Conservation (phyloP, 805 yeast species). For the Pichia nakasei region DNA sequence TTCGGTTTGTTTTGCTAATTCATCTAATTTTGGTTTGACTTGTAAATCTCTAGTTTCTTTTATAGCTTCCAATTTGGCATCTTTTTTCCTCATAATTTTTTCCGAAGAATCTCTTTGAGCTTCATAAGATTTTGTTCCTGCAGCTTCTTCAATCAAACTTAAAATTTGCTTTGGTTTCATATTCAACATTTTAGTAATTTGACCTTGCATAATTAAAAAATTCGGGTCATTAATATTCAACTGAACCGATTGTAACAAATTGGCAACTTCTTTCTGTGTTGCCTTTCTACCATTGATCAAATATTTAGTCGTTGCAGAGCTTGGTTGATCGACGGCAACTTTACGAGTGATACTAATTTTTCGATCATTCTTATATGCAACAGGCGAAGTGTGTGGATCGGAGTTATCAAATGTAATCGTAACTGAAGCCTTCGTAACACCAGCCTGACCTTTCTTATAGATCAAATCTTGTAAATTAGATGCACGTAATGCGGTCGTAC, state of each 20-base stretch:
- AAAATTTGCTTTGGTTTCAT: slow-evolving; percentile 91
- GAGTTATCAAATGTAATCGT: slow-evolving; percentile 89
- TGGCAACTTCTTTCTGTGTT: slow-evolving; percentile 85
- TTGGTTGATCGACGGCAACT: slow-evolving; percentile 72
- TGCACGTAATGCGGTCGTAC: slow-evolving; percentile 93
- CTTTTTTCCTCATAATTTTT: slow-evolving; percentile 86
- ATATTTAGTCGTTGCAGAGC: slow-evolving; percentile 41
- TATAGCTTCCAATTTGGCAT: slow-evolving; percentile 73
- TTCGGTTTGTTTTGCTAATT: slow-evolving; percentile 72
- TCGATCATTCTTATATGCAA: slow-evolving; percentile 70
- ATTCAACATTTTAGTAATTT: slow-evolving; percentile 91
- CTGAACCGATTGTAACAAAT: slow-evolving; percentile 88
- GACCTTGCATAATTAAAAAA: slow-evolving; percentile 97
- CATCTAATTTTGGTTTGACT: slow-evolving; percentile 85
- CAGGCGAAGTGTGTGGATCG: slow-evolving; percentile 70
- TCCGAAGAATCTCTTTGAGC: slow-evolving; percentile 88
- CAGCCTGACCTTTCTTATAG: slow-evolving; percentile 96
- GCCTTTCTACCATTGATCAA: slow-evolving; percentile 94
- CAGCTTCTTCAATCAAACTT: slow-evolving; percentile 93
- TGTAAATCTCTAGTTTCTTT: slow-evolving; percentile 69
- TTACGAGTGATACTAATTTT: slow-evolving; percentile 90
- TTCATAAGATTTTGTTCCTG: slow-evolving; percentile 94
- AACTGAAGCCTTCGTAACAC: slow-evolving; percentile 93
- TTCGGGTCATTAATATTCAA: slow-evolving; percentile 94
- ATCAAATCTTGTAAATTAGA: slow-evolving; percentile 87